Conservation (phyloP, 306 rosid species). For the Vigna reflexopilosa region DNA sequence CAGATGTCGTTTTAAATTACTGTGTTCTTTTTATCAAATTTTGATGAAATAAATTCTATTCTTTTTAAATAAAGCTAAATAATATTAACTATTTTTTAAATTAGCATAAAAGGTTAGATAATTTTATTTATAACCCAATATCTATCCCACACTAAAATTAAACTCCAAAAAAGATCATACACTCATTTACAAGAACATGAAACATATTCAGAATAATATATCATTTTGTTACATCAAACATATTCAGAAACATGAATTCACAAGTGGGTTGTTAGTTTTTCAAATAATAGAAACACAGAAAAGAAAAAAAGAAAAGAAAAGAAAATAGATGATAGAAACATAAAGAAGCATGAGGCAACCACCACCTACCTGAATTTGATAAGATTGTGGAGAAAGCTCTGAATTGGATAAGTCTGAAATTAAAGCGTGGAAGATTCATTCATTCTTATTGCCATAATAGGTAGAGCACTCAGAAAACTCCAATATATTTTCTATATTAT, state of each 20-base stretch:
- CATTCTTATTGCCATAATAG: background rate
- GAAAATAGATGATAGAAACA: background rate
- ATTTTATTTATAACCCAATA: too few species aligned
- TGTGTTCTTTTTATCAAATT: too few species aligned
- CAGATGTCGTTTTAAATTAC: too few species aligned
- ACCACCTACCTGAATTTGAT: constrained; percentile 9
- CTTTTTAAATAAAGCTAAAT: too few species aligned
- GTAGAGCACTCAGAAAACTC: background rate
- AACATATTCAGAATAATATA: background rate
- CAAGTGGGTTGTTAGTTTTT: background rate
- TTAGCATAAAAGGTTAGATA: too few species aligned
- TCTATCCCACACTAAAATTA: too few species aligned
- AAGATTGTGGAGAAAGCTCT: constrained; percentile 16
- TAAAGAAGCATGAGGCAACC: constrained; percentile 14
- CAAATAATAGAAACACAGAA: background rate
- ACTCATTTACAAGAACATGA: background rate
- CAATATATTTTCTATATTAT: background rate
- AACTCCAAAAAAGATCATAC: too few species aligned
- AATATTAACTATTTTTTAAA: too few species aligned
- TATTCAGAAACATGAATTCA: background rate
- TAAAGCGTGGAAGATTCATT: background rate
- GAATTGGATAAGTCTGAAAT: constrained; percentile 15
- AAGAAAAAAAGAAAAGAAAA: background rate
- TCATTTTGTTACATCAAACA: background rate
- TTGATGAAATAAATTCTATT: too few species aligned